phyloP scores from a whole-genome alignment of 805 yeast species.

The Henningerozyma blattae region DNA sequence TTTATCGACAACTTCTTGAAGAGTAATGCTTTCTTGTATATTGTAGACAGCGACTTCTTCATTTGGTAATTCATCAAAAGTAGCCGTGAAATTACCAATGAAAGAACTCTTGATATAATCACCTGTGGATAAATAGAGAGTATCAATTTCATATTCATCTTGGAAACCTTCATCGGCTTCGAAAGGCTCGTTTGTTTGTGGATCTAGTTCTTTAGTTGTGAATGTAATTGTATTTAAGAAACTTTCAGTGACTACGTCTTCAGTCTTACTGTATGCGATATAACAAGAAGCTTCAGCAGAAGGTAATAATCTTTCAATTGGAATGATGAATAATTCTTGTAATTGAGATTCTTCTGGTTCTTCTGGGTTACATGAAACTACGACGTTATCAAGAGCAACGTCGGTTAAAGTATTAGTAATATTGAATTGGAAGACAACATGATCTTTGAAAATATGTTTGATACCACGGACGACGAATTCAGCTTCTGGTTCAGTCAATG shows the following conservation, averaged over 20 bases:
- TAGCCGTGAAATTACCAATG: conserved; percentile 59
- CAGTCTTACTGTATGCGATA: conserved; percentile 56
- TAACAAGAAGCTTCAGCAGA: conserved; percentile 62
- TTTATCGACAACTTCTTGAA: conserved; percentile 47
- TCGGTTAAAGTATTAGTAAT: conserved; percentile 77
- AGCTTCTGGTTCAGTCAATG: conserved; percentile 83
- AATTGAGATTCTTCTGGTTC: conserved; percentile 33
- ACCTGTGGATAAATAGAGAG: conserved; percentile 57
- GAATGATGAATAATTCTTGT: conserved; percentile 60
- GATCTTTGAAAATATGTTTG: conserved; percentile 69
- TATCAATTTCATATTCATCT: conserved; percentile 88
- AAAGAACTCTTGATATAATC: conserved; percentile 73
- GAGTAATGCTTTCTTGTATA: conserved; percentile 34
- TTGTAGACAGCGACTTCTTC: conserved; percentile 60
- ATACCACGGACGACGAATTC: conserved; percentile 81
- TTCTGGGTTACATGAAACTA: conserved; percentile 57
- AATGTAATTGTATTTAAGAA: conserved; percentile 62
- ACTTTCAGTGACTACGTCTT: conserved; percentile 33
- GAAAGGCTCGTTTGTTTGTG: conserved; percentile 52
- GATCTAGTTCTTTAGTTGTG: conserved; percentile 69
- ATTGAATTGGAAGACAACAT: conserved; percentile 69
- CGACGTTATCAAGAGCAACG: conserved; percentile 63
- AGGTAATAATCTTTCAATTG: conserved; percentile 63
- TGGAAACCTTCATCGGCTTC: conserved; percentile 75
- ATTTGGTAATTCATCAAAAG: conserved; percentile 60